Conservation (phyloP, 108 stramenopile genomes). For the Nitzschia sp. region DNA sequence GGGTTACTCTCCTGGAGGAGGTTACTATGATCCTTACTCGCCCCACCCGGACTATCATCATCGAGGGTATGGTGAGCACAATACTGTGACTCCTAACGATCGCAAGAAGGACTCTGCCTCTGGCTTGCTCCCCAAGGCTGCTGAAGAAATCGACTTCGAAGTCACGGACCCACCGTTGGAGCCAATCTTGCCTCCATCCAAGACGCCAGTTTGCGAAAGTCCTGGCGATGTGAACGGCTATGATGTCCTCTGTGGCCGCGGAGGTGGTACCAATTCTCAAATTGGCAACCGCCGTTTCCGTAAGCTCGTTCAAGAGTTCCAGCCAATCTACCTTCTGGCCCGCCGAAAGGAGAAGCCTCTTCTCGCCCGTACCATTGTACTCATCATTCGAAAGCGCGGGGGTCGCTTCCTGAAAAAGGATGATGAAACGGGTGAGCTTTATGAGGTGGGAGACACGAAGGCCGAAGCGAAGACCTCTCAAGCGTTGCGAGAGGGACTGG, state of each 20-base stretch:
- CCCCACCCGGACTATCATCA: slow-evolving; percentile 33
- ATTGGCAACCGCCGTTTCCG: slow-evolving; percentile 86
- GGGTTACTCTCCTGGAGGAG: slow-evolving; percentile 32
- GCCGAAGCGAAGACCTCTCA: slow-evolving; percentile 91
- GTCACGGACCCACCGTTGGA: slow-evolving; percentile 74
- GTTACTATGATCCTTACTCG: slow-evolving; percentile 48
- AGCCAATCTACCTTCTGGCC: slow-evolving; percentile 85
- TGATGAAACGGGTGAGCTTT: slow-evolving; percentile 71
- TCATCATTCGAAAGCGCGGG: slow-evolving; percentile 81
- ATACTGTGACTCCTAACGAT: slow-evolving; percentile 13
- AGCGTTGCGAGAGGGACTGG: slow-evolving; percentile 83
- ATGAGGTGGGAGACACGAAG: slow-evolving; percentile 86
- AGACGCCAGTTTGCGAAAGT: slow-evolving; percentile 54
- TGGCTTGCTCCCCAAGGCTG: slow-evolving; percentile 62
- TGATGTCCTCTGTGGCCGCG: slow-evolving; percentile 85
- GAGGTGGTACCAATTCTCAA: slow-evolving; percentile 89
- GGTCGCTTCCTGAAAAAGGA: slow-evolving; percentile 83
- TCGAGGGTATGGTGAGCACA: slow-evolving; percentile 21
- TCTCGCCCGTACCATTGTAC: slow-evolving; percentile 81
- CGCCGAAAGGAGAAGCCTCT: slow-evolving; percentile 83
- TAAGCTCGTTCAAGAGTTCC: slow-evolving; percentile 81
- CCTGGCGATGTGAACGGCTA: slow-evolving; percentile 60
- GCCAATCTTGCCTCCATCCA: slow-evolving; percentile 59
- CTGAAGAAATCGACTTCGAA: slow-evolving; percentile 78
- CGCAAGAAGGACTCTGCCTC: slow-evolving; percentile 32